Evolutionary conservation across 495 filamentous ascomycete species (phyloP), one percentile per base, ranked within the genome.

Genomic region (Tuber aestivum): DNA sequence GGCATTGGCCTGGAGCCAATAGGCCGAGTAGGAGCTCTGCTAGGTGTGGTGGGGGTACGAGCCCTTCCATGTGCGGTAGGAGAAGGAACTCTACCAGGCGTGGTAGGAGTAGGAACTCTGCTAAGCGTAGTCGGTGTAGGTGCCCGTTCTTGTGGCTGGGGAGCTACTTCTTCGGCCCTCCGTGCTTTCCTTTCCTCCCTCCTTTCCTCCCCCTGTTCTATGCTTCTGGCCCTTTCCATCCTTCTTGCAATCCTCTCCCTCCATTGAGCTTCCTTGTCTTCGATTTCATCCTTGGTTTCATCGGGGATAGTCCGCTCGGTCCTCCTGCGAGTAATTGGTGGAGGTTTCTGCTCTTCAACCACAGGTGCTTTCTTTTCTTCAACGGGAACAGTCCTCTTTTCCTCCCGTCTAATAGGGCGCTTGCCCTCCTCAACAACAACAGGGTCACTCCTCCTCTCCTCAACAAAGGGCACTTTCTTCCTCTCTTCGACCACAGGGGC

Each of bases 281-380:
- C 70, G 21, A 20, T n/a, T 71, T 40, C 38, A 6, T 40, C 35
- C n/a, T 41, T 71, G 16, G 38, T 71, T n/a, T 12, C 21, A 38
- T n/a, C 27, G 20, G 48, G 73, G 35, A 41, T 48, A 35, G 71
- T n/a, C 71, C n/a, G 61, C 35, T 74, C 41, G 35, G 56, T 61
- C 18, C 10, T 41, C 37, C 21, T 42, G 4, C 40, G 77, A n/a
- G 50, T 37, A 44, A 50, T 32, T 27, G 23, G 41, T 18, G 40
- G 56, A 35, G 27, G 72, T 42, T 56, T 42, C 44, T 42, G 71
- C 18, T 71, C 79, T 41, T 82, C 72, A 18, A 80, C 72, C n/a
- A 12, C n/a, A 32, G 41, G 21, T 40, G 72, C 21, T 42, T 41
- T 42, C 21, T 14, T 42, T 41, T 73, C 41, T 23, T 38, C 23